A percentile compares a stretch with the other conserved stretches of the same genome.
These are phyloP conservation scores for Lumnitzera littorea DNA, from an alignment of 345 rosid species.

Conservation along the genomic window DNA sequence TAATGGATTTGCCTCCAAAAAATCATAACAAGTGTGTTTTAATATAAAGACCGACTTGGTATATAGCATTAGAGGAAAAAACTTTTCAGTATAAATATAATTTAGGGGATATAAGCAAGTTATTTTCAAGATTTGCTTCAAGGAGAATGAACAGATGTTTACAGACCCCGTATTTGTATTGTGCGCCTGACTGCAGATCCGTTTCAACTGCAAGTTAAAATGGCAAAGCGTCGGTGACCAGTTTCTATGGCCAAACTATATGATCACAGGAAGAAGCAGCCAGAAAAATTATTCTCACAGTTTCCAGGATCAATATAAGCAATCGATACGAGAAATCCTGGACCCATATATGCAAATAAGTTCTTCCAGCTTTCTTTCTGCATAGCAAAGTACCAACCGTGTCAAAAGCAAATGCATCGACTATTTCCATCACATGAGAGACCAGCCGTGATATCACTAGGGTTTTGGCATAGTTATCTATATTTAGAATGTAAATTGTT, in stretches of 20 bases:
- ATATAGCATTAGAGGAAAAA: too few species aligned
- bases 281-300: slow-evolving; percentile 38
- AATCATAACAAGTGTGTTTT: too few species aligned
- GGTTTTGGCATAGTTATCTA: too few species aligned
- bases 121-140: not conserved
- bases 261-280: too few species aligned
- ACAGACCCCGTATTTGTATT: slow-evolving; percentile 69
- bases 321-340: slow-evolving; percentile 91
- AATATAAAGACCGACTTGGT: too few species aligned
- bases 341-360: slow-evolving; percentile 82
- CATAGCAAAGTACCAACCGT: slow-evolving; percentile 1
- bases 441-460: too few species aligned
- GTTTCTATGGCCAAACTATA: not conserved
- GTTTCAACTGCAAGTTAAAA: slow-evolving; percentile 70
- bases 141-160: not conserved
- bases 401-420: too few species aligned
- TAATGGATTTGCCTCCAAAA: too few species aligned
- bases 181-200: slow-evolving; percentile 91
- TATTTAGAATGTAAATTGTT: too few species aligned
- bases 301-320: slow-evolving; percentile 99
- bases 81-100: too few species aligned
- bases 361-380: slow-evolving; percentile 95
- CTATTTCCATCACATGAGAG: too few species aligned
- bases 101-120: too few species aligned
- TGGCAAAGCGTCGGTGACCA: not conserved